These are phyloP conservation scores for Chloropicon primus DNA, from an alignment of 139 green algal species.

Conservation along the genomic window DNA sequence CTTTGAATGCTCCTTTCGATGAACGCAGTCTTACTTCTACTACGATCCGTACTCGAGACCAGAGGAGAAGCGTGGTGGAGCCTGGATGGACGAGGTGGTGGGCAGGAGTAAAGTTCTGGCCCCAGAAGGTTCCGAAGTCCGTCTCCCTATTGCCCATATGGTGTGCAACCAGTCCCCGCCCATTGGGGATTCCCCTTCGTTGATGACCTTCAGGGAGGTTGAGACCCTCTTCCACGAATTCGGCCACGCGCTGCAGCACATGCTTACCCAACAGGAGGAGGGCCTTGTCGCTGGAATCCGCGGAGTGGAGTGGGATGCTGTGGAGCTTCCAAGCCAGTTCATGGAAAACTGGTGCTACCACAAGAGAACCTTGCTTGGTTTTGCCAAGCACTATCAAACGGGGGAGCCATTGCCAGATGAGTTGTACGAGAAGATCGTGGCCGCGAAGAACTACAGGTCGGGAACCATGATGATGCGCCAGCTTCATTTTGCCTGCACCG, in stretches of 20 bases:
- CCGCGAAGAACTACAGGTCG: constrained; percentile 37
- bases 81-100: constrained; percentile 88
- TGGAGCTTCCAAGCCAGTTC: constrained; percentile 83
- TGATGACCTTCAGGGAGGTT: constrained; percentile 95
- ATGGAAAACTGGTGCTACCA: constrained; percentile 86
- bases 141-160: constrained; percentile 92
- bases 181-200: constrained; percentile 65
- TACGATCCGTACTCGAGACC: constrained; percentile 82
- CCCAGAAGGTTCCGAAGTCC: constrained; percentile 27
- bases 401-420: constrained; percentile 77
- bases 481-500: constrained; percentile 72
- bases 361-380: constrained; percentile 50
- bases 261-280: constrained; percentile 74
- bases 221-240: constrained; percentile 97
- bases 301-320: constrained; percentile 84
- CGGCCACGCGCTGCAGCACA: constrained; percentile 86
- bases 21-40: constrained; percentile 88
- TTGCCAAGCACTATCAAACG: constrained; percentile 80
- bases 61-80: constrained; percentile 87
- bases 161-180: constrained; percentile 84
- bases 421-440: constrained; percentile 67
- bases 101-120: constrained; percentile 29
- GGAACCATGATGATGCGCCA: constrained; percentile 51
- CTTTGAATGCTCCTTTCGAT: too few species aligned
- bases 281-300: constrained; percentile 77